Evolutionary conservation across 495 filamentous ascomycete genomes (phyloP), one percentile per base, ranked within the genome.

Genomic region (Trichoderma virens): DNA sequence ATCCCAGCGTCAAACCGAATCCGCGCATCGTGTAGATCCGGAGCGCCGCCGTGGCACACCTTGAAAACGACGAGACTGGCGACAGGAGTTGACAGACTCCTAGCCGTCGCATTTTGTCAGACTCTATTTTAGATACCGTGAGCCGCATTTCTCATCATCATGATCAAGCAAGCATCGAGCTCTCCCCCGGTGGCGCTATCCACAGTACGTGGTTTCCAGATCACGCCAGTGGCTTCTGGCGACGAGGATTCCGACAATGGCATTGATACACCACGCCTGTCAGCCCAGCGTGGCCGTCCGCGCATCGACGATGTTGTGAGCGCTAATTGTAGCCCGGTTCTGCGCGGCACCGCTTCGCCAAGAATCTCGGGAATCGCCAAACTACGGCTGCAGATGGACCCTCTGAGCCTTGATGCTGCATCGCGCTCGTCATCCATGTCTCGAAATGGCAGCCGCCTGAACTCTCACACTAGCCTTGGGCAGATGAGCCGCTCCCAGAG

Each of bases 241-340:
- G 91, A 92, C 68, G 92, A 96, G 70, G 92, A 94, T 65, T 92
- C 89, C 16, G 92, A 94, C 72, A 83, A 82, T 66, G 77, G 72
- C n/a, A 25, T 16, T 51, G 59, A 65, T 43, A 70, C 72, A 27
- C 67, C 72, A 27, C 34, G 38, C 14, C 35, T 41, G 25, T 41
- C 32, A 2, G 35, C 27, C 39, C 66, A 65, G 6, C 67, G 70
- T 54, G 61, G 62, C 16, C 47, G 69, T n/a, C 65, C 64, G 38
- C 62, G 67, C 43, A 68, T 85, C 34, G 71, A 81, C 72, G 81
- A 85, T 75, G 79, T 85, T 16, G 77, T 85, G 62, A 83, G 80
- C 70, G 80, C 79, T 16, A 82, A 83, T 67, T 82, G 80, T 65
- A 87, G 87, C 70, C 87, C 89, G 5, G 68, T 81, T 60, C 72